Base-by-base conservation (phyloP, 257 asterid species). In the Ocimum tenuiflorum region DNA sequence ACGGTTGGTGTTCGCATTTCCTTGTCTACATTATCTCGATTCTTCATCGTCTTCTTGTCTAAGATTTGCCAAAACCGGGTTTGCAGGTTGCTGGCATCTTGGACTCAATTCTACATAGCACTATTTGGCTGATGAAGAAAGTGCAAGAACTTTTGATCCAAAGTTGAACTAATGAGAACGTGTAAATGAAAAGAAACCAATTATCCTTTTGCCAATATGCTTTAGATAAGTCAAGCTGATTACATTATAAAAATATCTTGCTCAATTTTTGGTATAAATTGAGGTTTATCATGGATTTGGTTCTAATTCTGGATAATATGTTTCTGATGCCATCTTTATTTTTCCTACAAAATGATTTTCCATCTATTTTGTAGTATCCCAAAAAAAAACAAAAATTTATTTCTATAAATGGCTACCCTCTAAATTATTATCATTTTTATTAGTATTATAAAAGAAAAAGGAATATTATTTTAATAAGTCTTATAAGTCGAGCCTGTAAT, bases 11-110 rank as follows among this genome's bases (percentile, higher is more conserved):
- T 65, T 74, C 65, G 6, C 36, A 7, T 49, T 51, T 46, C 15
- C 35, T 2, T 9, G 10, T 35, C 19, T 22, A n/a, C n/a, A n/a
- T n/a, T n/a, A n/a, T n/a, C n/a, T n/a, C n/a, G n/a, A n/a, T n/a
- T n/a, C n/a, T n/a, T n/a, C n/a, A n/a, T n/a, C n/a, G 31, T 13
- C 8, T 62, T 18, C n/a, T n/a, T n/a, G n/a, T 27, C 49, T 39
- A n/a, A 6, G 39, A 72, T 51, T 24, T 39, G 33, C 36, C 22
- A 14, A 47, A 43, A 1, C 55, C 17, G 15, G n/a, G n/a, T n/a
- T n/a, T n/a, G n/a, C n/a, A n/a, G n/a, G n/a, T n/a, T 73, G 97
- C 99, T 13, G 97, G 97, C 52, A 89, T 92, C 65, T 10, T 92
- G 83, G 97, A 92, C 50, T 82, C 96, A 0, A 58, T 89, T 69